phyloP scores from a whole-genome alignment of 192 early-diverging fungal genomes.

The Coemansia sp. region DNA sequence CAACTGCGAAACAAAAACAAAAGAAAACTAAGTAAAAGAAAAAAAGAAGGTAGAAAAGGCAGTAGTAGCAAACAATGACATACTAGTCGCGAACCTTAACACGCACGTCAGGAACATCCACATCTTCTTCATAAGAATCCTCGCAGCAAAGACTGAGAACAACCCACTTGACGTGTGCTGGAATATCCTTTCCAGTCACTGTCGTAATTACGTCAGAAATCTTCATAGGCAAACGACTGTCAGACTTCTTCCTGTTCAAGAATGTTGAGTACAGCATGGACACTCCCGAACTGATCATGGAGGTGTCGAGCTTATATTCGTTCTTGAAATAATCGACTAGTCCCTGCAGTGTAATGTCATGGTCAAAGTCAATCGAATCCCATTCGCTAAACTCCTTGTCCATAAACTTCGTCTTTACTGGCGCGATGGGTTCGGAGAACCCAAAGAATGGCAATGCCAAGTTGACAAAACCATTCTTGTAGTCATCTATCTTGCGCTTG shows the following conservation, averaged over 20 bases:
- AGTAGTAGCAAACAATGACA: too few species aligned
- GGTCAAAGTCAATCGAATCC: constrained; percentile 89
- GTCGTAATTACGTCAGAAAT: constrained; percentile 77
- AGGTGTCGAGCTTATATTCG: constrained; percentile 82
- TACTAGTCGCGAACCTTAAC: constrained; percentile 41
- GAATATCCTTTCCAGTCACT: constrained; percentile 86
- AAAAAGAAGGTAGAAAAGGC: not conserved
- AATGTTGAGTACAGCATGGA: constrained; percentile 93
- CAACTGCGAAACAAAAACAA: not conserved
- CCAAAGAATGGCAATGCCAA: constrained; percentile 98
- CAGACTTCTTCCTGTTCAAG: constrained; percentile 80
- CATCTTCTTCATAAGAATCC: constrained; percentile 86
- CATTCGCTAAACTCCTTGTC: constrained; percentile 87
- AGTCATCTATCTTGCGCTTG: constrained; percentile 84
- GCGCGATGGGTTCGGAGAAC: constrained; percentile 97
- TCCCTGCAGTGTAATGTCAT: constrained; percentile 85
- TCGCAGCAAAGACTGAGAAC: constrained; percentile 88
- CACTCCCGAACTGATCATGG: constrained; percentile 89
- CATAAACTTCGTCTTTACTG: constrained; percentile 84
- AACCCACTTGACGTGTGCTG: constrained; percentile 78
- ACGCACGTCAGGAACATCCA: constrained; percentile 62
- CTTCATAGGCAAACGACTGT: constrained; percentile 76
- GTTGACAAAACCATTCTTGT: constrained; percentile 99
- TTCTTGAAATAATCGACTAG: constrained; percentile 82
- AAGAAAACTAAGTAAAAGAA: not conserved